These are phyloP conservation scores for Globisporangium orthogonon DNA, from an alignment of 352 stramenopile genomes.

Conservation along the genomic window DNA sequence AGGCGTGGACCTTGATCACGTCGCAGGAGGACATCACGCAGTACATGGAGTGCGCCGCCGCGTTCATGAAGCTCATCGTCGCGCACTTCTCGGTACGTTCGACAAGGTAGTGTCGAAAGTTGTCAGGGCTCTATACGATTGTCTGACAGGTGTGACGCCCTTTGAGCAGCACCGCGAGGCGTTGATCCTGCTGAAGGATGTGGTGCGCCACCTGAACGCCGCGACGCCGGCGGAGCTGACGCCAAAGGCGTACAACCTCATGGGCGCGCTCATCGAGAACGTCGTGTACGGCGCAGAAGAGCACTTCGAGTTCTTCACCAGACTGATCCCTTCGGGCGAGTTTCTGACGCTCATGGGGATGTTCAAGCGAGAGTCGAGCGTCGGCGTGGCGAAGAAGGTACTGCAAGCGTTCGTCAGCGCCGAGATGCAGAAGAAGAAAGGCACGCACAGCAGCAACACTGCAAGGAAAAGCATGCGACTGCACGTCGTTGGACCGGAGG, in stretches of 20 bases:
- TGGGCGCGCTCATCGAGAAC: slow-evolving; percentile 72
- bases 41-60: slow-evolving; percentile 81
- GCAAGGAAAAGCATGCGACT: slow-evolving; percentile 37
- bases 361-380: slow-evolving; percentile 79
- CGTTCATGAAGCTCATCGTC: slow-evolving; percentile 83
- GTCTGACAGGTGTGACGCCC: background rate
- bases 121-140: too few relatives aligned
- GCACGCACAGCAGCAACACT: slow-evolving; percentile 11
- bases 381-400: slow-evolving; percentile 80
- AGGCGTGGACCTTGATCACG: slow-evolving; percentile 80
- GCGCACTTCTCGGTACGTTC: slow-evolving; percentile 62
- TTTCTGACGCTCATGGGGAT: slow-evolving; percentile 84
- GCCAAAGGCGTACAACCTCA: slow-evolving; percentile 53
- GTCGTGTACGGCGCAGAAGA: slow-evolving; percentile 67
- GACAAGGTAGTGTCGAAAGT: too few relatives aligned
- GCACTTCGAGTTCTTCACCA: slow-evolving; percentile 62
- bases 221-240: slow-evolving; percentile 53
- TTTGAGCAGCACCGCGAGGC: slow-evolving; percentile 56
- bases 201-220: slow-evolving; percentile 75
- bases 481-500: slow-evolving; percentile 60
- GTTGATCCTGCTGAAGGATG: slow-evolving; percentile 78
- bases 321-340: slow-evolving; percentile 63
- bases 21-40: slow-evolving; percentile 55
- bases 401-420: slow-evolving; percentile 62
- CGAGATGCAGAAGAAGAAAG: slow-evolving; percentile 8